Conservation (phyloP, 2,329 filamentous ascomycete genomes). For the Nothopassalora personata region DNA sequence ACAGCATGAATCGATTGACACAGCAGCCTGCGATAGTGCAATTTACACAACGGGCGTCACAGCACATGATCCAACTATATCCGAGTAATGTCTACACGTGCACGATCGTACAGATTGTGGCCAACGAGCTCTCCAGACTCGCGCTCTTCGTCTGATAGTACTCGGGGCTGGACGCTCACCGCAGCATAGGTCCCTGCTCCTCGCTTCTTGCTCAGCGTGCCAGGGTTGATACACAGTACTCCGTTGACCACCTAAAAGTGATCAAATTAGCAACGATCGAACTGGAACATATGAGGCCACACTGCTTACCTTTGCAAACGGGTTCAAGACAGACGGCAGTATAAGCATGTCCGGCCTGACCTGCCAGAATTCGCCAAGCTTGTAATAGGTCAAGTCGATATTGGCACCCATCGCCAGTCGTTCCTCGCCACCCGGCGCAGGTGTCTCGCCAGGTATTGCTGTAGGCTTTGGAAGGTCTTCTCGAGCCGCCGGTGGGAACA, state of each 20-base stretch:
- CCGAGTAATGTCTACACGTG: conserved; percentile 79
- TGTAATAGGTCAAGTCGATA: conserved; percentile 77
- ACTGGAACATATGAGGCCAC: neutral
- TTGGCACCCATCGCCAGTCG: conserved; percentile 65
- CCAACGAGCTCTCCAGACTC: conserved; percentile 54
- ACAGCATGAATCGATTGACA: conserved; percentile 23
- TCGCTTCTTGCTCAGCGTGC: conserved; percentile 75
- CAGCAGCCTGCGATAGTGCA: neutral
- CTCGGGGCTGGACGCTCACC: conserved; percentile 66
- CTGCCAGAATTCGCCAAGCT: conserved; percentile 85
- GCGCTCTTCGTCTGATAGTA: conserved; percentile 54
- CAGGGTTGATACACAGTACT: conserved; percentile 86
- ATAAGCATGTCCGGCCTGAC: conserved; percentile 80
- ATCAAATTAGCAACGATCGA: conserved; percentile 9
- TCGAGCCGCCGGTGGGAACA: conserved; percentile 75
- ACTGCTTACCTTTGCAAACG: conserved; percentile 73
- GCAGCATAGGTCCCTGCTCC: conserved; percentile 81
- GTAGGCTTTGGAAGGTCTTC: conserved; percentile 56
- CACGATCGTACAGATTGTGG: conserved; percentile 75
- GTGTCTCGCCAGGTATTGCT: conserved; percentile 39
- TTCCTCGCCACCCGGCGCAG: conserved; percentile 34
- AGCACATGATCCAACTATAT: conserved; percentile 48
- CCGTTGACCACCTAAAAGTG: conserved; percentile 72
- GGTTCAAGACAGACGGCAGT: conserved; percentile 72
- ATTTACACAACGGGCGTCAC: neutral